Conservation (phyloP, 1,284 basidiomycete species). For the Microbotryum silenes-acaulis region DNA sequence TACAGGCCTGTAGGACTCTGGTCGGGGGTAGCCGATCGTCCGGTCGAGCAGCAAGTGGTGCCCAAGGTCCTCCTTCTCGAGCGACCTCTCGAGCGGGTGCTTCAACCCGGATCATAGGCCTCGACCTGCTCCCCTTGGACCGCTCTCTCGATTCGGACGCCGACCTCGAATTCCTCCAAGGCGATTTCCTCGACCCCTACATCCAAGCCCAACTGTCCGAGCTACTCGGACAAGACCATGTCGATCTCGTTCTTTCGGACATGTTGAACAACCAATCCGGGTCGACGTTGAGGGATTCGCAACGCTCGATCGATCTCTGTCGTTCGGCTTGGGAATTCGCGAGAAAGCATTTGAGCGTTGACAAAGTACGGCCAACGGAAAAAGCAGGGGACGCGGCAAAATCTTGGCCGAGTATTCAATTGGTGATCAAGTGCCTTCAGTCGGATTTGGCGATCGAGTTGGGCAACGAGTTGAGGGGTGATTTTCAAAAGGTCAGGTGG, state of each 20-base stretch:
- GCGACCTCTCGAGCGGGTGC: neutral
- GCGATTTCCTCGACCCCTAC: slow-evolving; percentile 24
- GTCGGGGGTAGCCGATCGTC: neutral
- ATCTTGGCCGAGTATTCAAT: neutral
- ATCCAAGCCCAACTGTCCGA: slow-evolving; percentile 5
- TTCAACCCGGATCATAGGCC: slow-evolving; percentile 16
- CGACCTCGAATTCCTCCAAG: slow-evolving; percentile 19
- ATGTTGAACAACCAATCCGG: slow-evolving; percentile 46
- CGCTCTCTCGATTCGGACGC: slow-evolving; percentile 2
- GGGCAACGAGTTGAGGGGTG: neutral
- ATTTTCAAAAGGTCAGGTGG: slow-evolving; percentile 23
- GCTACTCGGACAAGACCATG: slow-evolving; percentile 8
- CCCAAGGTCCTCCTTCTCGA: neutral
- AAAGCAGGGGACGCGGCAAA: no score
- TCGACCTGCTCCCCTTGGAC: slow-evolving; percentile 25
- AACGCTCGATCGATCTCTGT: slow-evolving; percentile 40
- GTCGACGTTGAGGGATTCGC: slow-evolving; percentile 39
- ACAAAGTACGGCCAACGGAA: neutral
- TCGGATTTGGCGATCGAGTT: slow-evolving; percentile 15
- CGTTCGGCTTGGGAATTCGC: slow-evolving; percentile 41
- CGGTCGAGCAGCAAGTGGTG: neutral
- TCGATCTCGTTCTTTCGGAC: slow-evolving; percentile 43
- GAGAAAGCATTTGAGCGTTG: neutral
- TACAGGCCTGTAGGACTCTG: slow-evolving; percentile 10
- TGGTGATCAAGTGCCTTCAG: slow-evolving; percentile 28